These are phyloP conservation scores for Dichomitus squalens DNA, from an alignment of 1,284 basidiomycete genomes.

Conservation along the genomic window DNA sequence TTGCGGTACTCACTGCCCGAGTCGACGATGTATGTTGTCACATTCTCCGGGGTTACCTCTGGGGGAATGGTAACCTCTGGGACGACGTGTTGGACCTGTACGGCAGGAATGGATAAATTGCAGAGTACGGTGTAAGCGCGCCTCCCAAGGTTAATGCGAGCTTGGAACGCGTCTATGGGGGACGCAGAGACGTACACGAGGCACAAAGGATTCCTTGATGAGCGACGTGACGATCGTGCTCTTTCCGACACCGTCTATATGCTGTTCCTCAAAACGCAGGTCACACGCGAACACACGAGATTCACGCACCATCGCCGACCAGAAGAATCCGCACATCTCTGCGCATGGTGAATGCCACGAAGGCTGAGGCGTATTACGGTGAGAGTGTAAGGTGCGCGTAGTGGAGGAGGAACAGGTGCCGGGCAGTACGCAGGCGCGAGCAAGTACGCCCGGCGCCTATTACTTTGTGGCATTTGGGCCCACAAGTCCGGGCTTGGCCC, in stretches of 20 bases:
- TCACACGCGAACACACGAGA: background rate
- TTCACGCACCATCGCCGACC: slow-evolving; percentile 83
- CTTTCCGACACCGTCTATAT: slow-evolving; percentile 88
- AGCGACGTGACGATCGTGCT: slow-evolving; percentile 94
- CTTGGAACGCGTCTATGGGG: slow-evolving; percentile 4
- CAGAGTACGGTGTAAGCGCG: background rate
- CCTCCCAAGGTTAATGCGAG: background rate
- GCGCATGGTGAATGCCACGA: slow-evolving; percentile 53
- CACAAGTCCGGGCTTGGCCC: background rate
- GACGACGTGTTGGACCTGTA: slow-evolving; percentile 86
- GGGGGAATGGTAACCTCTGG: slow-evolving; percentile 96
- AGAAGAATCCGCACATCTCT: slow-evolving; percentile 92
- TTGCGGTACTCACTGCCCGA: slow-evolving; percentile 77
- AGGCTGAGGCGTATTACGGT: slow-evolving; percentile 7
- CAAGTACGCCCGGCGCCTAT: too few relatives aligned
- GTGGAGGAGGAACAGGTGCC: background rate
- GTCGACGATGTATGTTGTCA: slow-evolving; percentile 95
- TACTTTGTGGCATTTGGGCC: background rate
- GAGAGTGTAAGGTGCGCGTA: slow-evolving; percentile 3
- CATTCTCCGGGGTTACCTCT: slow-evolving; percentile 93
- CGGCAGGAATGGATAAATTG: background rate
- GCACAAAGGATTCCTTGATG: slow-evolving; percentile 92
- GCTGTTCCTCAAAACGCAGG: background rate
- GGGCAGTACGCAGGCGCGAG: background rate
- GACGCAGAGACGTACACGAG: slow-evolving; percentile 63